Evolutionary conservation across 1,139 yeast genomes (phyloP), one percentile per base, ranked within the genome.

Genomic region (Debaryomyces coudertii): DNA sequence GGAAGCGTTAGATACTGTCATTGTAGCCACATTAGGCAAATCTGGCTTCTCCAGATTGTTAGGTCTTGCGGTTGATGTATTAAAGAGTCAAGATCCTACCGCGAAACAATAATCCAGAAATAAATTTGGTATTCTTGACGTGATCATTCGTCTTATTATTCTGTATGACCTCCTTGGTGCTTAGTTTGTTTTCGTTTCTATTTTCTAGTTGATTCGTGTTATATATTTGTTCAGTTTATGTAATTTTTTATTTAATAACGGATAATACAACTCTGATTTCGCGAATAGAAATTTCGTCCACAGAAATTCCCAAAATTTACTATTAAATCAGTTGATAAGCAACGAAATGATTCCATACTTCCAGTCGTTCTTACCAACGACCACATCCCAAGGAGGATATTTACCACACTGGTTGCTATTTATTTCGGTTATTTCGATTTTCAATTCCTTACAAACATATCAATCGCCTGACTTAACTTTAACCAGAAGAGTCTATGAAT

Each of bases 361-460:
- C 24, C 38, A 29, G 20, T 40, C 43, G 22, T 22, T 44, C 18
- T 23, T 40, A 30, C 47, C 47, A 20, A 23, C 33, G 8, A 28
- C 44, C 14, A 30, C 38, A 11, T 23, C 40, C 8, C 38, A 35
- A 20, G 47, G 47, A 8, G 53, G 53, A 3, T 40, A 20, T 24
- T 66, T 76, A 45, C 80, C 80, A 7, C 69, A 71, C 44, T 76
- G 80, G 80, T 61, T 76, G 40, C 65, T 75, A 46, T 75, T 76
- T 55, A 88, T 90, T 59, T 88, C 97, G 0, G 85, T 86, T 3
- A 97, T 93, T 12, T 90, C 97, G 1, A 73, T 89, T 27, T 90
- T 93, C 77, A 93, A 93, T 65, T 90, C 98, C 0, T 70, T 81
- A 18, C 99, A 93, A 69, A 85, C 95, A n/a, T 93, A 90, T 64